Base-by-base conservation (phyloP, 176 grass and related monocot species). In the Oryza australiensis region DNA sequence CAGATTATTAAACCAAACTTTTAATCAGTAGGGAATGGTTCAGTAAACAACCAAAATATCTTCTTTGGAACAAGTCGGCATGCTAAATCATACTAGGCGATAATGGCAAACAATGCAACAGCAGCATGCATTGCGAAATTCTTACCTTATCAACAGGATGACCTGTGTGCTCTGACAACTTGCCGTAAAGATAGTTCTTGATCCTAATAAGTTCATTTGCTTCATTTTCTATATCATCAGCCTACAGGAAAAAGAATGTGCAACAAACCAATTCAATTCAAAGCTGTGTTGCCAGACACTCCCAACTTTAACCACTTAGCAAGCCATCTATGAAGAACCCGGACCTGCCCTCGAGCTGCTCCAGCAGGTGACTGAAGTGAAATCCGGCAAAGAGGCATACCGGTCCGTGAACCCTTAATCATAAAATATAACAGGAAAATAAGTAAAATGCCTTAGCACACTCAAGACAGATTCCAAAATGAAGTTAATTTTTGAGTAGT, bases 301-400 rank as follows among this genome's bases (percentile, higher is more conserved):
- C 46, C 18, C 26, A 22, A 28, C 12, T 73, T 12, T 0, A 78
- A 77, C 7, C 38, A 33, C 79, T 79, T 13, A 67, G 33, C 3
- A 68, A 68, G 20, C 13, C 48, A 13, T 77, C 51, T 49, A 22
- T 51, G 69, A 77, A 75, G 3, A 84, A 41, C 53, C 60, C 64
- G 80, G 79, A 97, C 95, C 92, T 94, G 84, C 43, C 95, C 92
- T 80, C 87, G 84, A 87, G 95, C 92, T 87, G 91, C 92, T 88
- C 95, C 95, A 82, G 93, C 88, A 81, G 92, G 95, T 84, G 95
- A 86, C 65, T 91, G 92, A 70, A 98, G 90, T 72, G 91, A 85
- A 80, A 98, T 82, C 26, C 84, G 75, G 73, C 90, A 89, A 85
- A 89, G 86, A 86, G 95, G 90, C 90, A 95, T 89, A 80, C 86